These are phyloP conservation scores for Trichophyton benhamiae DNA, from an alignment of 2,329 filamentous ascomycete genomes.

Conservation along the genomic window DNA sequence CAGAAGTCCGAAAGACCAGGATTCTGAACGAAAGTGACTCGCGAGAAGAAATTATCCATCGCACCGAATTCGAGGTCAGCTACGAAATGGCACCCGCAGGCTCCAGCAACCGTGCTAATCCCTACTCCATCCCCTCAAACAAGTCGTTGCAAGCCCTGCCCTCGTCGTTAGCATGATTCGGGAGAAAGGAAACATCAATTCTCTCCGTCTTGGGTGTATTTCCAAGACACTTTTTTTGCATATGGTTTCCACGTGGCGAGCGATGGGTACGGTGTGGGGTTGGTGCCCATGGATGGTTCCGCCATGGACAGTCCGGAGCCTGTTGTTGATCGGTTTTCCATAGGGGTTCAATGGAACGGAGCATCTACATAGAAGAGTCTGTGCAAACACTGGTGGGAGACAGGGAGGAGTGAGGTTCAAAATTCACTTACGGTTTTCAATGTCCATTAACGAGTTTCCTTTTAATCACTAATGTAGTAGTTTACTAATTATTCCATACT, in stretches of 20 bases:
- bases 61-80: conserved; percentile 8
- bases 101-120: not conserved
- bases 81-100: not conserved
- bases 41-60: conserved; percentile 4
- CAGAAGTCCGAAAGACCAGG: not conserved
- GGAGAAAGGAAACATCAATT: too few species aligned
- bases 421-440: not conserved
- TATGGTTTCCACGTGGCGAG: too few species aligned
- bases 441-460: not conserved
- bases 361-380: too few species aligned
- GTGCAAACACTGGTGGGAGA: too few species aligned
- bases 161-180: not conserved
- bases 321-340: too few species aligned
- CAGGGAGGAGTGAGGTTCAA: not conserved
- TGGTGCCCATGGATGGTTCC: too few species aligned
- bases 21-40: not conserved
- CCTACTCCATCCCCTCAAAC: not conserved
- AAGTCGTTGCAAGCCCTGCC: not conserved
- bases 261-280: too few species aligned
- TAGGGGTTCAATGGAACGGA: too few species aligned
- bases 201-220: too few species aligned
- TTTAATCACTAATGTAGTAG: too few species aligned
- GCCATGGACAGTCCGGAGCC: too few species aligned
- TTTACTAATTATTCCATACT: not conserved
- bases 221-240: too few species aligned